Evolutionary conservation across 1,284 basidiomycete species (phyloP).

Genomic region (Trichosporon ovoides): DNA sequence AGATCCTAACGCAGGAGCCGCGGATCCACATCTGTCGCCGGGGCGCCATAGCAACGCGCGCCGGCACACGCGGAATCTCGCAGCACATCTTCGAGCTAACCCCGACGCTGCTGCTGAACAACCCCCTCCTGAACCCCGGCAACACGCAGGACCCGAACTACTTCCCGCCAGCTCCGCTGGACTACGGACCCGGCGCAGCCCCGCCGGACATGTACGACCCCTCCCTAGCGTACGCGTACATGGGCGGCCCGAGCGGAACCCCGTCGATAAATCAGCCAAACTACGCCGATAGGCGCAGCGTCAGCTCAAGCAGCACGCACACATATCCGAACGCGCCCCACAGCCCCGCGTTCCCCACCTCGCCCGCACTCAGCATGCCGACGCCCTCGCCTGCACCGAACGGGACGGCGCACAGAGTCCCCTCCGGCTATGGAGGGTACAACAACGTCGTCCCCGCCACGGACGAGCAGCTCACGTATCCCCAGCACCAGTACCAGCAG

Average conservation of each 20-base stretch:
- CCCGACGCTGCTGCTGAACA: constrained; percentile 47
- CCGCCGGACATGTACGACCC: not conserved
- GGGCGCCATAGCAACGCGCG: constrained; percentile 21
- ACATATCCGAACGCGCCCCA: constrained; percentile 4
- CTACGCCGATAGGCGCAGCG: constrained; percentile 6
- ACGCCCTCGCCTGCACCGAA: not conserved
- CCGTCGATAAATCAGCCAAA: not conserved
- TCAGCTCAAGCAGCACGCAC: constrained; percentile 14
- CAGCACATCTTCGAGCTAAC: constrained; percentile 49
- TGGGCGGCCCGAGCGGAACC: not conserved
- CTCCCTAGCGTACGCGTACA: not conserved
- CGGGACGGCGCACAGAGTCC: not conserved
- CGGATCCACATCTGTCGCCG: constrained; percentile 47
- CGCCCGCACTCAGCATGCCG: not conserved
- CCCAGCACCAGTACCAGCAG: too few relatives aligned
- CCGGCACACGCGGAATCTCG: constrained; percentile 34
- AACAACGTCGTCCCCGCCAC: too few relatives aligned
- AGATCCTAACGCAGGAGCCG: constrained; percentile 43
- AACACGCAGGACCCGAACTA: constrained; percentile 47
- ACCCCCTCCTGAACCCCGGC: constrained; percentile 42
- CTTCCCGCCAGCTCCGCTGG: constrained; percentile 43
- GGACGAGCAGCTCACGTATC: too few relatives aligned
- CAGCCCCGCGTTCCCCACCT: not conserved
- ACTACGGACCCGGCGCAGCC: not conserved
- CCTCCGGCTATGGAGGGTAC: not conserved